Conservation (phyloP, 177 flowering plant species). For the Telopea speciosissima region DNA sequence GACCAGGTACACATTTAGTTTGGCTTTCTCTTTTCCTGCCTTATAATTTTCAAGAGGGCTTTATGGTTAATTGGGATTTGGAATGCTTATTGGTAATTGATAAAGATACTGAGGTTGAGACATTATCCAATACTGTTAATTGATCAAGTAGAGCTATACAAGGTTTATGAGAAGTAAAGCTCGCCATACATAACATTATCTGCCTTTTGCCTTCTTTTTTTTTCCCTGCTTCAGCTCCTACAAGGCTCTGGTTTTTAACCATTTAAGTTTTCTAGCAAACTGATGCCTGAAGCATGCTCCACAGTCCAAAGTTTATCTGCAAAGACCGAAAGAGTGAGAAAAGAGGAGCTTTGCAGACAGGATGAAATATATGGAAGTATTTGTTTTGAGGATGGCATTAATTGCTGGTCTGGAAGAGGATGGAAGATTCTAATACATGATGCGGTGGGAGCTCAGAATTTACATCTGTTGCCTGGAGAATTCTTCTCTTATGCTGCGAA, state of each 20-base stretch:
- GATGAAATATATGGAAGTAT: neutral
- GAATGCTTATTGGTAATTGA: neutral
- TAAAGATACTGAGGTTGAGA: neutral
- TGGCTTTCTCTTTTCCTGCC: neutral
- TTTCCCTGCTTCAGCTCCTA: neutral
- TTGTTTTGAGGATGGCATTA: neutral
- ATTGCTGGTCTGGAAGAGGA: neutral
- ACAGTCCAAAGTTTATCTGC: neutral
- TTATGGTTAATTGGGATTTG: neutral
- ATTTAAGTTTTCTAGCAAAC: neutral
- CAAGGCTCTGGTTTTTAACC: neutral
- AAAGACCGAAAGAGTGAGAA: neutral
- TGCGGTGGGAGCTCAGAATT: too few species aligned
- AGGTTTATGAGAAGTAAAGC: neutral
- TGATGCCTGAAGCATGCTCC: neutral
- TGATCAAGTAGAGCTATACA: neutral
- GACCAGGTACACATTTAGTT: conserved; percentile 27
- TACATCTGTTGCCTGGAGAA: neutral
- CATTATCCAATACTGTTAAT: neutral
- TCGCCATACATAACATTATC: neutral
- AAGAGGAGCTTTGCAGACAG: neutral
- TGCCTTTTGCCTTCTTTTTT: too few species aligned
- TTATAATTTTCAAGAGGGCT: neutral
- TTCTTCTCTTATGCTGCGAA: neutral
- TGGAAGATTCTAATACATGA: neutral